These are phyloP conservation scores for Paecilomyces dactylethromorphus DNA, from an alignment of 2,329 filamentous ascomycete genomes.

Conservation along the genomic window DNA sequence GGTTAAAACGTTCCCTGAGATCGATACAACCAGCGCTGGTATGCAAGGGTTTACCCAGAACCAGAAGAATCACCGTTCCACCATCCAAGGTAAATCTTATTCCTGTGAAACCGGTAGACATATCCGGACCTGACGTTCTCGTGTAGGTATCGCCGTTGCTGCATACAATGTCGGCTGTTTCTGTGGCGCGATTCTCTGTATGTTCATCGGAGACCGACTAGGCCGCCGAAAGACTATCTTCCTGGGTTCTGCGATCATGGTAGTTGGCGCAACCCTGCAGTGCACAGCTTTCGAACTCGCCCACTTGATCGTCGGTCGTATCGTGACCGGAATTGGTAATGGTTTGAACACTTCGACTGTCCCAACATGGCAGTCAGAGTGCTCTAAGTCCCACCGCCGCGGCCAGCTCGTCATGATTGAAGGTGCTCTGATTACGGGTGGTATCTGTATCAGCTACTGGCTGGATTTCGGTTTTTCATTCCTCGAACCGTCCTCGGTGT, in stretches of 20 bases:
- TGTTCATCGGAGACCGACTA: constrained; percentile 46
- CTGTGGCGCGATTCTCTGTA: constrained; percentile 43
- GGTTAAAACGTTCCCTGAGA: constrained; percentile 47
- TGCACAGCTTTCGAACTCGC: constrained; percentile 40
- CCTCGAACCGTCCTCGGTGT: constrained; percentile 40
- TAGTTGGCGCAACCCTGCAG: constrained; percentile 45
- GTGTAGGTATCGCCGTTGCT: constrained; percentile 33
- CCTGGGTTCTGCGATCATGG: constrained; percentile 42
- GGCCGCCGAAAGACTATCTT: constrained; percentile 48
- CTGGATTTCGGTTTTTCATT: constrained; percentile 48
- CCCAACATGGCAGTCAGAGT: constrained; percentile 48
- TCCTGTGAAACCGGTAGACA: constrained; percentile 6
- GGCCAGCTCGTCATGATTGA: constrained; percentile 50
- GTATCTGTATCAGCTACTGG: constrained; percentile 47
- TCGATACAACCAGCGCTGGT: constrained; percentile 41
- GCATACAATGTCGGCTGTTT: constrained; percentile 47
- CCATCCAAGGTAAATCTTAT: constrained; percentile 24
- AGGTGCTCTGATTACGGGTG: constrained; percentile 46
- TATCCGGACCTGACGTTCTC: constrained; percentile 1
- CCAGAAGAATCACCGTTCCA: constrained; percentile 22
- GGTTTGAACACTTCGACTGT: constrained; percentile 48
- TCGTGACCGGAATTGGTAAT: constrained; percentile 49
- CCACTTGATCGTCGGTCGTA: constrained; percentile 46
- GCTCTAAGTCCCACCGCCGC: constrained; percentile 44
- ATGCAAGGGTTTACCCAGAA: constrained; percentile 9